These are phyloP conservation scores for Starmera dryadoides DNA, from an alignment of 805 yeast genomes.

Conservation along the genomic window DNA sequence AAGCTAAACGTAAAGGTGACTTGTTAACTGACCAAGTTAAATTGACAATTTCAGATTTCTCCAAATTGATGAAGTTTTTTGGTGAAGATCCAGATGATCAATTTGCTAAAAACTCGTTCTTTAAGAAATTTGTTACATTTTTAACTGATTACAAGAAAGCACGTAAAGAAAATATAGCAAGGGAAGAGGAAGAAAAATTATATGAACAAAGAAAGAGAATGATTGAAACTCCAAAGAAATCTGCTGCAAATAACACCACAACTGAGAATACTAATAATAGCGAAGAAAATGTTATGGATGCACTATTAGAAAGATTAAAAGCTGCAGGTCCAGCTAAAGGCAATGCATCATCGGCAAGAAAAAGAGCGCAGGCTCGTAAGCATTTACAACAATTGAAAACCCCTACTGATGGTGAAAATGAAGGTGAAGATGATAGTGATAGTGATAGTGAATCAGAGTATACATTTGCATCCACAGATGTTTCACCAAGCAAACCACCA, in stretches of 20 bases:
- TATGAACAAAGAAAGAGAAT: constrained; percentile 57
- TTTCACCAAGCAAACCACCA: constrained; percentile 11
- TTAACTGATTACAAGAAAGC: constrained; percentile 55
- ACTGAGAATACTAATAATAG: constrained; percentile 26
- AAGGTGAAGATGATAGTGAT: constrained; percentile 4
- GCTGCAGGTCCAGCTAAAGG: constrained; percentile 77
- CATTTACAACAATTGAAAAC: constrained; percentile 38
- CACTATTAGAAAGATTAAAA: constrained; percentile 75
- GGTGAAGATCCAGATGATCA: constrained; percentile 60
- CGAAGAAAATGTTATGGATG: constrained; percentile 66
- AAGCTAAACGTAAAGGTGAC: constrained; percentile 47
- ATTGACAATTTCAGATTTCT: constrained; percentile 44
- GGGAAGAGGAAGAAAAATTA: constrained; percentile 61
- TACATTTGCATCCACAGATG: constrained; percentile 4
- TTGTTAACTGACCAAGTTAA: constrained; percentile 42
- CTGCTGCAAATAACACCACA: constrained; percentile 20
- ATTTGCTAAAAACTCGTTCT: constrained; percentile 50
- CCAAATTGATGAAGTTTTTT: constrained; percentile 56
- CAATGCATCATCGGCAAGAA: constrained; percentile 73
- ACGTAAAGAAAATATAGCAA: constrained; percentile 54
- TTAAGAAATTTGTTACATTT: constrained; percentile 55
- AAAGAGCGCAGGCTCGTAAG: constrained; percentile 69
- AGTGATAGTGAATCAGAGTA: constrained; percentile 1
- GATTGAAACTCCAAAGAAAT: constrained; percentile 30
- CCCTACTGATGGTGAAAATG: constrained; percentile 10